Conservation (phyloP, 2,329 filamentous ascomycete species). For the Xylaria digitata region DNA sequence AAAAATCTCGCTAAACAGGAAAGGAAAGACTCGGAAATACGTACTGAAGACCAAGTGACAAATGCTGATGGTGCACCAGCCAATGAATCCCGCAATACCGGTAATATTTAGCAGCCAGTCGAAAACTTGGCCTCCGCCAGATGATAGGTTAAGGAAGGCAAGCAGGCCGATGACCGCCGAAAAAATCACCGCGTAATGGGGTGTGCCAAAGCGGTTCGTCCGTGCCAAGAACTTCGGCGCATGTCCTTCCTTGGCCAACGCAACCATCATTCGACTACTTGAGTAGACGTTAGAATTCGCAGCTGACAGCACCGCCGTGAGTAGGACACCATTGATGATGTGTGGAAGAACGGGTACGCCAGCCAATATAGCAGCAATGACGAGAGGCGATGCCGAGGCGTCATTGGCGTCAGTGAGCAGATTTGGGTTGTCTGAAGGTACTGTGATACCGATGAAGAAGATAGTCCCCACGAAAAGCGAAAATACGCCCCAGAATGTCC, state of each 20-base stretch:
- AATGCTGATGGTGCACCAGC: conserved; percentile 73
- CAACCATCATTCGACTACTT: conserved; percentile 74
- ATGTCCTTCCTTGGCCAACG: conserved; percentile 71
- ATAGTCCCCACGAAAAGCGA: conserved; percentile 72
- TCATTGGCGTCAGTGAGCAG: conserved; percentile 65
- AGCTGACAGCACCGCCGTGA: conserved; percentile 82
- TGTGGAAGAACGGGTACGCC: conserved; percentile 72
- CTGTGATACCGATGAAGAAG: conserved; percentile 78
- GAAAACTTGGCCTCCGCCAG: conserved; percentile 70
- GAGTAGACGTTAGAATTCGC: conserved; percentile 83
- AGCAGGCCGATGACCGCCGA: conserved; percentile 71
- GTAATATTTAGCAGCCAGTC: conserved; percentile 79
- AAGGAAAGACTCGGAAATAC: not conserved
- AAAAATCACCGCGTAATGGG: conserved; percentile 68
- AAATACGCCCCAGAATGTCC: conserved; percentile 81
- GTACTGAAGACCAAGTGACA: conserved; percentile 72
- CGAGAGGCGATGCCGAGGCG: conserved; percentile 73
- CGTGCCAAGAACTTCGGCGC: conserved; percentile 69
- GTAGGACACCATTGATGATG: conserved; percentile 81
- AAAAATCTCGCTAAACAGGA: not conserved
- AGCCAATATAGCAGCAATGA: conserved; percentile 69
- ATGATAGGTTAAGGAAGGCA: conserved; percentile 74
- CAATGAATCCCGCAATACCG: conserved; percentile 75
- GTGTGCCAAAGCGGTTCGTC: conserved; percentile 72
- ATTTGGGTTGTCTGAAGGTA: conserved; percentile 69